Percentiles rank a stretch among this genome's conserved stretches.
phyloP scores from a whole-genome alignment of 176 grass and related monocot species.

The Rhipidocladum racemiflorum region DNA sequence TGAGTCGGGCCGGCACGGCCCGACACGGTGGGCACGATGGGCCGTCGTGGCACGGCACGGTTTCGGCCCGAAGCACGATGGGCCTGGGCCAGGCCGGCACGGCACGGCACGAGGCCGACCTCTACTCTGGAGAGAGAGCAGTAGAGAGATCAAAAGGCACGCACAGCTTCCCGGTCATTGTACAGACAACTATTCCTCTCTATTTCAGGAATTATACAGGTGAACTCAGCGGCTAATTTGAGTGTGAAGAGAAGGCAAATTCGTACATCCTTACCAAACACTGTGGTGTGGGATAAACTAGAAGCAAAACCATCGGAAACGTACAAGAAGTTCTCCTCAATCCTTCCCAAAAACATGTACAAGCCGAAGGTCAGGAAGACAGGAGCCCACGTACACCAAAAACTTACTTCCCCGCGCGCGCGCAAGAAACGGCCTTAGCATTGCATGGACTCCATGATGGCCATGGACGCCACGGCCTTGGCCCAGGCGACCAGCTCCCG shows the following conservation, averaged over 20 bases:
- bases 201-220: neutral
- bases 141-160: neutral
- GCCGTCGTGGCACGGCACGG: too few species aligned
- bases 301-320: neutral
- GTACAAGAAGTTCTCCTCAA: neutral
- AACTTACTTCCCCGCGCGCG: too few species aligned
- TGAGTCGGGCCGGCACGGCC: too few species aligned
- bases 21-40: too few species aligned
- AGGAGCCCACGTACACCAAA: too few species aligned
- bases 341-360: conserved; percentile 14
- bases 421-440: neutral
- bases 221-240: neutral
- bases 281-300: neutral
- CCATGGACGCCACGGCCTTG: conserved; percentile 72
- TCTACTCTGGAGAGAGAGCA: too few species aligned
- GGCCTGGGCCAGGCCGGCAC: too few species aligned
- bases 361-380: neutral
- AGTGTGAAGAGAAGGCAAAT: neutral
- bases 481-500: conserved; percentile 64
- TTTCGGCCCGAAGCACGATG: too few species aligned
- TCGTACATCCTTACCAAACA: neutral
- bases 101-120: too few species aligned
- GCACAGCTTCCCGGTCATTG: neutral
- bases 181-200: neutral
- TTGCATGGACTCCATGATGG: conserved; percentile 39